These are phyloP conservation scores for Zasmidium angulare DNA, from an alignment of 2,329 filamentous ascomycete species.

Conservation along the genomic window DNA sequence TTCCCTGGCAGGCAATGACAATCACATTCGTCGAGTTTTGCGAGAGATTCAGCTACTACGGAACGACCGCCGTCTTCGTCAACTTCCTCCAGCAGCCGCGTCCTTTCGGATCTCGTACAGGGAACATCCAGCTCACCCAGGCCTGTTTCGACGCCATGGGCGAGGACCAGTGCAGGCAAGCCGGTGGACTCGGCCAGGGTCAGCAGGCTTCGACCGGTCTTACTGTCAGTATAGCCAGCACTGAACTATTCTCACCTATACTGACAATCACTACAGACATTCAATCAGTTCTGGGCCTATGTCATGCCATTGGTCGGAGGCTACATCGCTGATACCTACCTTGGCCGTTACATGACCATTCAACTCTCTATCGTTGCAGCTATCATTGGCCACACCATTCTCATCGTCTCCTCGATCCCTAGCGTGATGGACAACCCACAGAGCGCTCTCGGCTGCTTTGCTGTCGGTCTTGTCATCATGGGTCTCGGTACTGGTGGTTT, in stretches of 20 bases:
- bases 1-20: conserved; percentile 48
- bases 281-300: conserved; percentile 52
- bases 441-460: conserved; percentile 61
- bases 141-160: conserved; percentile 37
- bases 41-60: conserved; percentile 49
- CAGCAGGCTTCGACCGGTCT: conserved; percentile 47
- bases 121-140: conserved; percentile 37
- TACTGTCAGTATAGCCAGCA: conserved; percentile 20
- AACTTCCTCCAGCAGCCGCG: conserved; percentile 46
- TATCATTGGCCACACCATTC: conserved; percentile 65
- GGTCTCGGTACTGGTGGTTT: conserved; percentile 76
- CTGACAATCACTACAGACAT: conserved; percentile 29
- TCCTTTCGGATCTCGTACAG: conserved; percentile 38
- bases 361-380: conserved; percentile 63
- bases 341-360: conserved; percentile 69
- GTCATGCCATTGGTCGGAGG: conserved; percentile 48
- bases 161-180: conserved; percentile 35
- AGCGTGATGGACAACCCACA: conserved; percentile 58
- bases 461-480: conserved; percentile 65
- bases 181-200: conserved; percentile 41
- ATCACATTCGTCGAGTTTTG: conserved; percentile 51
- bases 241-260: not conserved
- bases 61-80: conserved; percentile 48
- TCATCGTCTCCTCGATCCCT: conserved; percentile 66
- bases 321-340: conserved; percentile 64